phyloP scores from a whole-genome alignment of 2,329 filamentous ascomycete genomes.

The Ophiostoma australiae region DNA sequence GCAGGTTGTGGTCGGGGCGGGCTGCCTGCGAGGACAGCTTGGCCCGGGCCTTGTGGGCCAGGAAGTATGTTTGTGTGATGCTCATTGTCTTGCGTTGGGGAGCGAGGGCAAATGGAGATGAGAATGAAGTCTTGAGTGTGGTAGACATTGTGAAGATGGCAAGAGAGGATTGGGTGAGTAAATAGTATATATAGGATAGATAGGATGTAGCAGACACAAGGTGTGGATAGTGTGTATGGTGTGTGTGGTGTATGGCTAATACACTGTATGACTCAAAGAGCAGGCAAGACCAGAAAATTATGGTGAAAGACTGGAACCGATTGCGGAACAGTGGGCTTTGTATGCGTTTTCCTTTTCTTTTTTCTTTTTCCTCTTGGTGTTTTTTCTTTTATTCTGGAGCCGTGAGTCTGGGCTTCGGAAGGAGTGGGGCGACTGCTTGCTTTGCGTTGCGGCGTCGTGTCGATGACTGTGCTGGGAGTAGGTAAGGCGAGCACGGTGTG shows the following conservation, averaged over 20 bases:
- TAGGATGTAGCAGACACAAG: background rate
- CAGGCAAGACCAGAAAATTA: constrained; percentile 24
- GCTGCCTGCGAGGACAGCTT: constrained; percentile 94
- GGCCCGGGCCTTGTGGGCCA: constrained; percentile 90
- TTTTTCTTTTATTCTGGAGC: constrained; percentile 1
- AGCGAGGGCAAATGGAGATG: constrained; percentile 37
- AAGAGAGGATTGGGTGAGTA: background rate
- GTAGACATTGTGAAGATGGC: constrained; percentile 26
- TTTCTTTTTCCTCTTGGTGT: background rate
- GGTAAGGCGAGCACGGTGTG: constrained; percentile 4
- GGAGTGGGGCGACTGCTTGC: background rate
- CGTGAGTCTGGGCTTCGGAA: background rate
- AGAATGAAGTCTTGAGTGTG: constrained; percentile 29
- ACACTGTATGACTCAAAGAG: constrained; percentile 19
- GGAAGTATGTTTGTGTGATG: constrained; percentile 96
- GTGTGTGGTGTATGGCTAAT: background rate
- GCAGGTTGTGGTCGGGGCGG: constrained; percentile 87
- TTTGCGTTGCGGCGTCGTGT: constrained; percentile 1
- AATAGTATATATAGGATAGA: background rate
- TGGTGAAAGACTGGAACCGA: constrained; percentile 25
- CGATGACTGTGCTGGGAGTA: background rate
- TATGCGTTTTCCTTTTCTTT: background rate
- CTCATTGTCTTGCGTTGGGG: constrained; percentile 79
- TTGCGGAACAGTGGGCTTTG: constrained; percentile 25
- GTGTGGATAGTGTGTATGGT: constrained; percentile 21